phyloP scores from a whole-genome alignment of 306 rosid species.

The Abrus precatorius region DNA sequence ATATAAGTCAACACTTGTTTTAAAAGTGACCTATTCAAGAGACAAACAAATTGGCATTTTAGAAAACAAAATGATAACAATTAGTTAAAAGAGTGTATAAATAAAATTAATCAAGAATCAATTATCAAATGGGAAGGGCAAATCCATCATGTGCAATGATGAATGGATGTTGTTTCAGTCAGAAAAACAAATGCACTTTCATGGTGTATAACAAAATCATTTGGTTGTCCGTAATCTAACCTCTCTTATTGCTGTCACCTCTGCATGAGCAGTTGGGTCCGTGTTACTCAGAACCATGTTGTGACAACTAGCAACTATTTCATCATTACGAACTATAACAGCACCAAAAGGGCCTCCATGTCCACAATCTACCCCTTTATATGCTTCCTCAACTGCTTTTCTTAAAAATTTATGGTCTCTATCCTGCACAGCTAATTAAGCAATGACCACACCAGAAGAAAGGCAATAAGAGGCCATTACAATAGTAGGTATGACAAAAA shows the following conservation, averaged over 20 bases:
- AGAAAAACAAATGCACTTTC: slow-evolving; percentile 25
- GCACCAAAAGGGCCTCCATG: slow-evolving; percentile 98
- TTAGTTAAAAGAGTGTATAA: background rate
- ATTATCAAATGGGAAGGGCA: slow-evolving; percentile 10
- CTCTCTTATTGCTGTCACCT: slow-evolving; percentile 97
- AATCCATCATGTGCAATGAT: background rate
- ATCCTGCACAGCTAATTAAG: slow-evolving; percentile 81
- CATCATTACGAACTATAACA: slow-evolving; percentile 76
- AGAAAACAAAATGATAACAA: background rate
- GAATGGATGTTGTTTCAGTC: slow-evolving; percentile 30
- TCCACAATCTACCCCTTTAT: slow-evolving; percentile 84
- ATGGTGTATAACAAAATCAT: background rate
- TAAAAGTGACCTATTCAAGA: background rate
- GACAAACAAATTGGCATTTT: background rate
- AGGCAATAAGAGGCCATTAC: slow-evolving; percentile 32
- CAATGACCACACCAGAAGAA: slow-evolving; percentile 42
- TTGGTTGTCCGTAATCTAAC: slow-evolving; percentile 53
- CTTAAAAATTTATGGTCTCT: slow-evolving; percentile 85
- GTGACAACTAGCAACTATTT: slow-evolving; percentile 87
- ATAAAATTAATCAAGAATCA: background rate
- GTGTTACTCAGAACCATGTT: slow-evolving; percentile 86
- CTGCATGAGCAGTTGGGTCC: slow-evolving; percentile 97
- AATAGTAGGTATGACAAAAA: slow-evolving; percentile 41
- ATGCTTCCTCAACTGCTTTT: slow-evolving; percentile 93
- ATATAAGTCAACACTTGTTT: background rate